Conservation (phyloP, 176 grass and related monocot species). For the Musa troglodytarum region DNA sequence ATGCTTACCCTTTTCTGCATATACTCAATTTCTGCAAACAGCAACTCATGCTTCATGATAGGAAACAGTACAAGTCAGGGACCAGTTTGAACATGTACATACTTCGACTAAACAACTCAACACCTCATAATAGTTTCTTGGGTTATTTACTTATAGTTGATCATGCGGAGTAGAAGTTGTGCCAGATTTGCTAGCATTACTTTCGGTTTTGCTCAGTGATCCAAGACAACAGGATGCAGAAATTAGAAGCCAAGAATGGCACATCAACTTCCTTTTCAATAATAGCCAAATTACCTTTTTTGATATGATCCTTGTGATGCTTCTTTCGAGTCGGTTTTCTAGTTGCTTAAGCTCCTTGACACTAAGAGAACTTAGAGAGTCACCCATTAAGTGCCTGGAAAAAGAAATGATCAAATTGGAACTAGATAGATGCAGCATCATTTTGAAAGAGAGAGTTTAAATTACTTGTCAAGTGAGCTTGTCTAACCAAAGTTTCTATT, state of each 20-base stretch:
- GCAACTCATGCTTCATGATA: slow-evolving; percentile 53
- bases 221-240: not conserved
- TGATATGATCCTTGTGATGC: slow-evolving; percentile 63
- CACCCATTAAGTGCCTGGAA: slow-evolving; percentile 52
- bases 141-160: no score
- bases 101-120: no score
- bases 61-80: not conserved
- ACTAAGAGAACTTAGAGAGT: slow-evolving; percentile 39
- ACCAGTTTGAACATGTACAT: no score
- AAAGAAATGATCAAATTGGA: not conserved
- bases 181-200: no score
- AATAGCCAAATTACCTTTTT: slow-evolving; percentile 37
- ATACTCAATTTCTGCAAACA: slow-evolving; percentile 52
- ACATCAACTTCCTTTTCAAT: not conserved
- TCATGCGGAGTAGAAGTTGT: no score
- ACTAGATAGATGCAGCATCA: slow-evolving; percentile 30
- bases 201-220: no score
- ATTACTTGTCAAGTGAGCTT: not conserved
- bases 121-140: no score
- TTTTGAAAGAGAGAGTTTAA: not conserved
- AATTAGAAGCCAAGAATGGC: not conserved
- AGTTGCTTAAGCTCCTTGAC: slow-evolving; percentile 74
- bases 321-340: slow-evolving; percentile 63
- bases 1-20: slow-evolving; percentile 55
- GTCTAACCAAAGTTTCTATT: slow-evolving; percentile 24